Conservation (phyloP, 2,329 filamentous ascomycete species). For the Neopestalotiopsis sp. region DNA sequence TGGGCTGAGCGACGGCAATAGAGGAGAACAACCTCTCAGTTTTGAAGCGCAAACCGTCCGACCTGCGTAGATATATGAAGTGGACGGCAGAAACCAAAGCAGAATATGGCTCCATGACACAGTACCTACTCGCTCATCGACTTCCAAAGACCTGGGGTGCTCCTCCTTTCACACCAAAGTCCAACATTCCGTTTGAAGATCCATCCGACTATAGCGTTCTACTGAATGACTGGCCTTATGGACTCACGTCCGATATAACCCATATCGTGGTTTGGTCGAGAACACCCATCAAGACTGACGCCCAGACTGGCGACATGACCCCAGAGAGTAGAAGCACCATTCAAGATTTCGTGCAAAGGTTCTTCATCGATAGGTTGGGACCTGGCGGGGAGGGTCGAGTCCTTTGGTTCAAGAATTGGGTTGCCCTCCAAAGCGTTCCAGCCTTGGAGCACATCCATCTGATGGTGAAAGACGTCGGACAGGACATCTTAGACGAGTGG, state of each 20-base stretch:
- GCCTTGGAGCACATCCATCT: constrained; percentile 91
- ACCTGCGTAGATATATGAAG: constrained; percentile 79
- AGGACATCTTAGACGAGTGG: constrained; percentile 60
- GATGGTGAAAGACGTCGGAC: constrained; percentile 60
- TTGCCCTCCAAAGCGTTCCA: constrained; percentile 83
- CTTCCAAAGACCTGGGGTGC: constrained; percentile 70
- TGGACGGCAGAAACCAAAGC: constrained; percentile 75
- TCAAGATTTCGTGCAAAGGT: constrained; percentile 70
- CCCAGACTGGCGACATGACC: constrained; percentile 74
- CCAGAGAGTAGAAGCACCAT: constrained; percentile 68
- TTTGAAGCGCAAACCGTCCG: constrained; percentile 81
- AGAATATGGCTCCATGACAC: constrained; percentile 79
- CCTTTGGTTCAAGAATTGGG: constrained; percentile 96
- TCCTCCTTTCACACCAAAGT: constrained; percentile 60
- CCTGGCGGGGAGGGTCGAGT: constrained; percentile 56
- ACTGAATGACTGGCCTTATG: constrained; percentile 94
- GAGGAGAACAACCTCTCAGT: constrained; percentile 67
- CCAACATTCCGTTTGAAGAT: constrained; percentile 56
- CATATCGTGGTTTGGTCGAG: constrained; percentile 95
- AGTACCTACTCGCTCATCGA: constrained; percentile 77
- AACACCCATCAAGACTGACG: constrained; percentile 76
- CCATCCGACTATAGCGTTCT: constrained; percentile 71
- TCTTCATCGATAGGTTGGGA: constrained; percentile 68
- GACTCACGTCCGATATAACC: constrained; percentile 67
- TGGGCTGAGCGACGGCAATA: constrained; percentile 41